Evolutionary conservation across 2,329 filamentous ascomycete species (phyloP), one percentile per base, ranked within the genome.

Genomic region (Fonsecaea monophora): DNA sequence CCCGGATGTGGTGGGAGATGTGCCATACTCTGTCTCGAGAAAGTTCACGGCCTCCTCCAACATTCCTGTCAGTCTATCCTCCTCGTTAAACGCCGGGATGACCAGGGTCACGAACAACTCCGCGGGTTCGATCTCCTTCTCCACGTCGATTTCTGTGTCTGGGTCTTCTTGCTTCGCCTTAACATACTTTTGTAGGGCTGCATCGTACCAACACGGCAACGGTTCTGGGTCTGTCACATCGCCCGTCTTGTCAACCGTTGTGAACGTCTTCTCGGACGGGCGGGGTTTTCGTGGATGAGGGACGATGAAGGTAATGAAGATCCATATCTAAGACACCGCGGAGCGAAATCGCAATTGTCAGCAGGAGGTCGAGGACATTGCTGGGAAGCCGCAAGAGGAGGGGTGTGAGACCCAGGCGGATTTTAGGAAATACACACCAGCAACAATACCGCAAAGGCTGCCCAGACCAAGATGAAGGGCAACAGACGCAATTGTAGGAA

Each of bases 61-160:
- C 81, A 97, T 97, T 10, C 89, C 90, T 12, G 88, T 84, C 55
- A 99, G 85, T 35, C 95, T 89, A 66, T 91, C 85, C 77, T 94
- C 90, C 76, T 99, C 95, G 73, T 99, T 99, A 84, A 93, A 99
- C 9, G 95, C 95, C 0, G 95, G 95, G 53, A 99, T 90, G 0
- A 99, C 92, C 7, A 98, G 89, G 62, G 91, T 95, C 83, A 99
- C 88, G 76, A 90, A 91, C n/a, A 97, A 80, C 69, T 94, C 89
- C 13, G 93, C 86, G 1, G 89, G 85, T 70, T 93, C 90, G 62
- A 96, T 90, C 53, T 80, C 59, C 21, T 78, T 76, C 69, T 80
- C 75, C 69, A 80, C 18, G 12, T 73, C 73, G 74, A 67, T 53
- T 69, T 71, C 76, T 71, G 70, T 74, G 32, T 73, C 73, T 9